Evolutionary conservation across 1,284 basidiomycete genomes (phyloP), one percentile per base, ranked within the genome.

Genomic region (Microbotryum saponariae): DNA sequence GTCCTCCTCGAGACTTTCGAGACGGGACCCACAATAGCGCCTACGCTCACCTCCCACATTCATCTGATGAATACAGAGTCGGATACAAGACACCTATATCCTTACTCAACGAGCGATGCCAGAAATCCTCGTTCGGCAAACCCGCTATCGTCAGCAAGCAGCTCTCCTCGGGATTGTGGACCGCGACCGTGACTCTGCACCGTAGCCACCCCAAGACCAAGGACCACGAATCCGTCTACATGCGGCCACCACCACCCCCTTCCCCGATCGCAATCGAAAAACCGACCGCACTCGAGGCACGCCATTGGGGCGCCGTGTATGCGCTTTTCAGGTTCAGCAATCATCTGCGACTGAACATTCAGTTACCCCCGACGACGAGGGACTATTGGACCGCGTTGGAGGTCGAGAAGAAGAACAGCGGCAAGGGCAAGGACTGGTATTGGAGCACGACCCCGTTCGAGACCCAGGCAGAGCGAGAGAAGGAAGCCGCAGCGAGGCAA

Each of bases 301-400:
- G 83, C 54, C 91, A 93, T 72, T 91, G 86, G 83, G 89, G 86
- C 25, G 89, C 90, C 27, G 88, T 88, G 4, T 91, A 91, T 71
- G 89, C 89, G 31, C 75, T 93, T 59, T 89, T 91, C 76, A 83
- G 90, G 65, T 87, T 90, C 73, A 87, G 83, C 75, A 90, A 89
- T 72, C 81, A 83, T 59, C 82, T 90, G 5, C 86, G 87, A 63
- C 79, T 91, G 31, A 83, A 89, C 65, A 82, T 82, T 57, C 81
- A 86, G 51, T 79, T 92, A n/a, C 90, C 90, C 18, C 83, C 87
- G 1, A 54, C 59, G n/a, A 62, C 66, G 2, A 5, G 55, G 62
- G 86, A 90, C 14, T 93, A 92, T 74, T 93, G 90, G 90, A 81
- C 83, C 53, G 80, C 84, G 68, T 77, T 93, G 8, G 84, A 83